phyloP scores from a whole-genome alignment of 148 eudicot species.

The Amaranthus palmeri region DNA sequence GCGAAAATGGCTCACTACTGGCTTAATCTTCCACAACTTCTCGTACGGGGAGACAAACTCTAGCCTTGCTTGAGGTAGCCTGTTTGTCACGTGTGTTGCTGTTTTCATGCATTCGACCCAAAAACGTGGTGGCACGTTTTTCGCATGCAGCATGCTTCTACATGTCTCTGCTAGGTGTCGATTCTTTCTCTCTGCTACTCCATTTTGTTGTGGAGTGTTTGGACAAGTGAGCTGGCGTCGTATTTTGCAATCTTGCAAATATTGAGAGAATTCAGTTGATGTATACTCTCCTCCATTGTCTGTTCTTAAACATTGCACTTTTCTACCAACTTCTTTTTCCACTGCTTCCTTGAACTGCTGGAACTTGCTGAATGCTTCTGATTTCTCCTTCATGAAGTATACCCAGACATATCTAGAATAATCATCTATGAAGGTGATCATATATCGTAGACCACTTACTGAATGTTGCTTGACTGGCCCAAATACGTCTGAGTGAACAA shows the following conservation, averaged over 20 bases:
- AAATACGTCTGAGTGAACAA: constrained; percentile 16
- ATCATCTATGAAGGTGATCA: constrained; percentile 17
- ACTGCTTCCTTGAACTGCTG: too few species aligned
- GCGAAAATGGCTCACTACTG: too few species aligned
- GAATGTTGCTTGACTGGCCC: constrained; percentile 9
- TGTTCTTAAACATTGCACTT: too few species aligned
- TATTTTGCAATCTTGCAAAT: background rate
- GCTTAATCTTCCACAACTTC: constrained; percentile 11
- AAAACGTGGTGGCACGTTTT: constrained; percentile 17
- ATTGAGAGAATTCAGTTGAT: background rate
- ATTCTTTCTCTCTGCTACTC: constrained; percentile 16
- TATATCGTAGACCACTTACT: background rate
- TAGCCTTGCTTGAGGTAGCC: constrained; percentile 9
- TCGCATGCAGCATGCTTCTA: constrained; percentile 12
- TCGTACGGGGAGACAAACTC: constrained; percentile 14
- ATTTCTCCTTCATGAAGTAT: background rate
- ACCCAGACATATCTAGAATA: constrained; percentile 17
- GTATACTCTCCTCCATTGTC: too few species aligned
- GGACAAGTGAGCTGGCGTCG: constrained; percentile 1
- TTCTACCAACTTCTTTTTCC: too few species aligned
- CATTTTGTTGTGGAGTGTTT: constrained; percentile 15
- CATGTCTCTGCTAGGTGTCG: constrained; percentile 6
- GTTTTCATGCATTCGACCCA: too few species aligned
- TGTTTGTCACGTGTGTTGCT: background rate
- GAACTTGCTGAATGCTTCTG: too few species aligned